Conservation (phyloP, 345 rosid genomes). For the Eucalyptus lansdowneana region DNA sequence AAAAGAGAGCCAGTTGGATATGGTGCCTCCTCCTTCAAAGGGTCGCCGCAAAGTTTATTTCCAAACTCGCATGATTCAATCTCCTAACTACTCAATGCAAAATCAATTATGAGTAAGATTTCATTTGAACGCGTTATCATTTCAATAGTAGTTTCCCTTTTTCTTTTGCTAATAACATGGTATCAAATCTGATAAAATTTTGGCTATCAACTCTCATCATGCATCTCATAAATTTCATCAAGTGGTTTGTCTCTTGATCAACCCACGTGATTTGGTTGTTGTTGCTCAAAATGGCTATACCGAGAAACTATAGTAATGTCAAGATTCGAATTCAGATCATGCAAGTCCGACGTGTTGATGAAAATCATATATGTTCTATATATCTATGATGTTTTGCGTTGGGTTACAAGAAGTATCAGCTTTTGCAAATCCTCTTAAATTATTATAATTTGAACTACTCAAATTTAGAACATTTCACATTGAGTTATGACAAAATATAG, state of each 20-base stretch:
- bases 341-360: accelerated
- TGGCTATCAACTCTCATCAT: accelerated
- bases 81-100: neutral
- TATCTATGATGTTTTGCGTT: neutral
- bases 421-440: neutral
- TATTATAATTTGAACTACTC: neutral
- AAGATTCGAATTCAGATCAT: neutral
- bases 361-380: too few species aligned
- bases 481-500: neutral
- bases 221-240: neutral
- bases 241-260: neutral
- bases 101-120: neutral
- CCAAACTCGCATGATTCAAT: neutral
- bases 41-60: neutral
- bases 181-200: neutral
- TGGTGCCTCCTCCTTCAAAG: neutral
- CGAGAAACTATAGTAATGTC: accelerated
- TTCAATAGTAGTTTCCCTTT: neutral
- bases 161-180: neutral
- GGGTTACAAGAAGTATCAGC: neutral
- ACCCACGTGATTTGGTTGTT: accelerated
- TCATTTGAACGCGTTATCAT: neutral
- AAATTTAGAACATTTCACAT: too few species aligned
- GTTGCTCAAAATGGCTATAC: accelerated
- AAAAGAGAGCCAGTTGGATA: neutral